These are phyloP conservation scores for Elsinoe fawcettii DNA, from an alignment of 2,329 filamentous ascomycete genomes.

Conservation along the genomic window DNA sequence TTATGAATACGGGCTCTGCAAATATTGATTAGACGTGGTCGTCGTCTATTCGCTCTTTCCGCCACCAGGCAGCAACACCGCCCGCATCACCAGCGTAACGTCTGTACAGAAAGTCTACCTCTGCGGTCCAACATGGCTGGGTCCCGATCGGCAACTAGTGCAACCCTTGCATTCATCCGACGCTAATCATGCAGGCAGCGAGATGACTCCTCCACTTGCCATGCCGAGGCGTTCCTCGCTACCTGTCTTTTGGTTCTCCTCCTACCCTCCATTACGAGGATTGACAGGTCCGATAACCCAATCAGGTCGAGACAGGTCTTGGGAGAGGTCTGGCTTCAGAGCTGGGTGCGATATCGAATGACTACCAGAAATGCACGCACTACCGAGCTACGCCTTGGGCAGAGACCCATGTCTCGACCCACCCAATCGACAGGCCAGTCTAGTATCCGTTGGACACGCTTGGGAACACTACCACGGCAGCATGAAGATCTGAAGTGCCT, in stretches of 20 bases:
- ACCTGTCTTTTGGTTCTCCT: constrained; percentile 4
- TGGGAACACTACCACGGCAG: too few relatives aligned
- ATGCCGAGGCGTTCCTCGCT: constrained; percentile 14
- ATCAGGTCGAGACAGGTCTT: background rate
- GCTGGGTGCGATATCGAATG: background rate
- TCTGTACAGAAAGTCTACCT: background rate
- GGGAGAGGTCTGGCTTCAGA: background rate
- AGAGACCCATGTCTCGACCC: background rate
- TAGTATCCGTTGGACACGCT: too few relatives aligned
- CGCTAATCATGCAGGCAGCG: constrained; percentile 11
- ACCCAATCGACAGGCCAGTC: too few relatives aligned
- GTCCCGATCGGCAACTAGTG: constrained; percentile 5
- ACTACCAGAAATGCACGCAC: background rate
- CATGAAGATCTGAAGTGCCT: too few relatives aligned
- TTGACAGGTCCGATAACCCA: background rate
- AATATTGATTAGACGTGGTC: background rate
- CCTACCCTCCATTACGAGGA: constrained; percentile 2
- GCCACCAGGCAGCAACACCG: constrained; percentile 4
- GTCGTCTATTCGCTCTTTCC: background rate
- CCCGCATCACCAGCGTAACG: constrained; percentile 8
- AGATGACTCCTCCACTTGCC: constrained; percentile 8
- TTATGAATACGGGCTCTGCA: background rate
- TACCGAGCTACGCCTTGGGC: background rate
- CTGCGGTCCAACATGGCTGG: constrained; percentile 13
- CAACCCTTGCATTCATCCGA: constrained; percentile 1